Evolutionary conservation across 2,329 filamentous ascomycete genomes (phyloP).

Genomic region (Fusarium decemcellulare): DNA sequence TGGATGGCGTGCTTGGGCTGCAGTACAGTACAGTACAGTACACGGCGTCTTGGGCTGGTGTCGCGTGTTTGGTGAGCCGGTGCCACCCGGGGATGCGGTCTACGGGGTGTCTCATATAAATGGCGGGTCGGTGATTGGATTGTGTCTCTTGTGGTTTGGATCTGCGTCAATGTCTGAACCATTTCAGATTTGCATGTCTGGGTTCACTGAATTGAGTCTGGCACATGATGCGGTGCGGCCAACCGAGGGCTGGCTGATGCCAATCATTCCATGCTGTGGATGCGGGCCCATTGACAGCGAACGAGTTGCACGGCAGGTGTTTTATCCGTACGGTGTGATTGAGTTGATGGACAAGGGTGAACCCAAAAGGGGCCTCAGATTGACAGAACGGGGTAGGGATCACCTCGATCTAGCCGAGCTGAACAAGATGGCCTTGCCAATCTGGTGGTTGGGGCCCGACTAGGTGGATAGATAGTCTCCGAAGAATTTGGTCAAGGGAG

Average conservation of each 20-base stretch:
- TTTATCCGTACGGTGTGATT: constrained; percentile 2
- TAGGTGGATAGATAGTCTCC: background rate
- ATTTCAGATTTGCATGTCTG: constrained; percentile 6
- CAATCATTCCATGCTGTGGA: background rate
- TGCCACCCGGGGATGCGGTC: constrained; percentile 5
- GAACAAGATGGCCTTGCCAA: constrained; percentile 4
- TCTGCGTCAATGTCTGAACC: background rate
- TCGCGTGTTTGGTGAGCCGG: constrained; percentile 9
- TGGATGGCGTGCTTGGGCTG: no score
- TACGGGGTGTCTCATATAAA: constrained; percentile 3
- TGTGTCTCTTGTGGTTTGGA: background rate
- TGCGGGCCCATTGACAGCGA: background rate
- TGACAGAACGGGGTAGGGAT: constrained; percentile 21
- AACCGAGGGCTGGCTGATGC: background rate
- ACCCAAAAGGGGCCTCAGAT: constrained; percentile 19
- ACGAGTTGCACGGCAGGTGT: background rate
- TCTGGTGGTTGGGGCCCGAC: background rate
- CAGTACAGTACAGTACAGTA: background rate
- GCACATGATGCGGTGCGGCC: constrained; percentile 7
- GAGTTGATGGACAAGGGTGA: constrained; percentile 8
- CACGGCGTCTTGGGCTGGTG: constrained; percentile 1
- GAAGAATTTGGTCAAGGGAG: no score
- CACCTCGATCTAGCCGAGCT: constrained; percentile 18
- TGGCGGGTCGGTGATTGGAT: constrained; percentile 2
- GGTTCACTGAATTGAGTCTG: constrained; percentile 5